Evolutionary conservation across 1,139 yeast species (phyloP).

Genomic region (Hansenula sp.): DNA sequence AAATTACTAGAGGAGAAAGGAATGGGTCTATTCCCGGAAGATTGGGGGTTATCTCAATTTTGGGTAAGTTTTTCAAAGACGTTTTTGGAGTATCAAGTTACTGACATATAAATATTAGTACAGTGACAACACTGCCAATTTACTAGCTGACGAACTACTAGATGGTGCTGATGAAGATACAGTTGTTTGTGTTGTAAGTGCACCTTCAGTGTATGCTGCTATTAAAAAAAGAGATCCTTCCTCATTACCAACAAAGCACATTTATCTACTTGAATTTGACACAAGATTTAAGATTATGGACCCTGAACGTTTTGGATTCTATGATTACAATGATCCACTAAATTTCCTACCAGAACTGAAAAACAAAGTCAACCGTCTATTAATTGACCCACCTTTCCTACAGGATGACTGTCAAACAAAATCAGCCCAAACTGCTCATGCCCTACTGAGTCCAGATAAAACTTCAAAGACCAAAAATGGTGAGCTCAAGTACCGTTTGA

Average conservation of each 20-base stretch:
- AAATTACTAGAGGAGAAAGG: slow-evolving; percentile 33
- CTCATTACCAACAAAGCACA: slow-evolving; percentile 59
- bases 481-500: slow-evolving; percentile 42
- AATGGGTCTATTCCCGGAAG: slow-evolving; percentile 74
- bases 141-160: slow-evolving; percentile 62
- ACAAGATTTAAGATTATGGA: slow-evolving; percentile 70
- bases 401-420: slow-evolving; percentile 78
- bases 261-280: slow-evolving; percentile 76
- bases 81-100: too few relatives aligned
- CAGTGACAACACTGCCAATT: slow-evolving; percentile 63
- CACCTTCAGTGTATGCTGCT: slow-evolving; percentile 91
- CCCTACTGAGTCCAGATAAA: slow-evolving; percentile 43
- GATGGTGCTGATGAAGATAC: slow-evolving; percentile 74
- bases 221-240: slow-evolving; percentile 47
- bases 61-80: slow-evolving; percentile 40
- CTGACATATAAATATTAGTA: too few relatives aligned
- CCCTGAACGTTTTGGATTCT: slow-evolving; percentile 63
- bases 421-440: slow-evolving; percentile 59
- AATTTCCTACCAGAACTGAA: slow-evolving; percentile 53
- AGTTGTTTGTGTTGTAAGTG: slow-evolving; percentile 72
- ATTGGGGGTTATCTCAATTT: slow-evolving; percentile 92
- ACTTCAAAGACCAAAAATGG: slow-evolving; percentile 34
- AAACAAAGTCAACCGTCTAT: slow-evolving; percentile 65
- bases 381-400: slow-evolving; percentile 87
- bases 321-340: slow-evolving; percentile 71